Evolutionary conservation across 2,329 filamentous ascomycete species (phyloP), one percentile per base, ranked within the genome.

Genomic region (Huntiella savannae): DNA sequence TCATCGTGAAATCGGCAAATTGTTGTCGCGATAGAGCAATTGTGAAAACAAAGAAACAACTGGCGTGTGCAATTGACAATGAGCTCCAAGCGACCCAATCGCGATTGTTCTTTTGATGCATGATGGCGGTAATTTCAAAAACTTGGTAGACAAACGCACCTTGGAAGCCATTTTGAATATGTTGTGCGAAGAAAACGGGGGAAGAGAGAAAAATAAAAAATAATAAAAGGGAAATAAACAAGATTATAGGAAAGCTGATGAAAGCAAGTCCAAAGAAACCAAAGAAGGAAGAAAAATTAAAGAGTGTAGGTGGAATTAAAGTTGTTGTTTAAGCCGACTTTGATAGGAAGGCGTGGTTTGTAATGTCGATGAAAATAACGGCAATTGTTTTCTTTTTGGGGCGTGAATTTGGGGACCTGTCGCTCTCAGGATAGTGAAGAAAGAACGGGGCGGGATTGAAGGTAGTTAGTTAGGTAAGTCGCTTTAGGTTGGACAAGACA

Each of bases 91-190:
- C 22, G 22, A 28, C 22, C 22, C 22, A 28, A 28, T 28, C 22
- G 22, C 22, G 22, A 28, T 28, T 7, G 7, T 28, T 28, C 22
- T 28, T 10, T 10, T 10, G 22, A 28, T 28, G 22, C 22, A 28
- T 10, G 22, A 28, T 28, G 22, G 2, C 22, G 22, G 22, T 10
- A 28, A 28, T 28, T 28, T 28, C 22, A 10, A 28, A 28, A 28
- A 28, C 22, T 10, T 2, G 22, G 22, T 28, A 28, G 22, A 28
- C 22, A 28, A 48, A 56, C 57, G 48, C 56, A 63, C 61, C 57
- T 63, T 63, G 48, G 60, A 62, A 48, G 61, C 60, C 61, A 63
- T 63, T 59, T 58, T 57, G 53, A 49, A 49, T 49, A 45, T 45
- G 34, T 39, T 43, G 33, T 35, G 43, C 32, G 38, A 22, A 43